These are phyloP conservation scores for Neurospora sp. DNA, from an alignment of 495 filamentous ascomycete genomes.

Conservation along the genomic window DNA sequence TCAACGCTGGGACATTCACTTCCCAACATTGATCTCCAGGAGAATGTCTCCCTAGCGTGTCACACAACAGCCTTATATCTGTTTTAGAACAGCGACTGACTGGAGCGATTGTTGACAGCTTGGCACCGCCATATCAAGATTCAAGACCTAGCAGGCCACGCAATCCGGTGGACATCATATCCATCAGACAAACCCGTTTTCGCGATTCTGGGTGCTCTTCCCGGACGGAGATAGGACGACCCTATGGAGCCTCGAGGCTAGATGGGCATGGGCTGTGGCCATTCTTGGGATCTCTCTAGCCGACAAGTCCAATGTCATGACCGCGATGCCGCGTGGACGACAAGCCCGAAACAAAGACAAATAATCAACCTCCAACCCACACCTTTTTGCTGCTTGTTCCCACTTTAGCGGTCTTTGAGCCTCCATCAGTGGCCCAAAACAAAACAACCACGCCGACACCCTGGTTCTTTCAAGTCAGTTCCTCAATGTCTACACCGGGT, in stretches of 20 bases:
- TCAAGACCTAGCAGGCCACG: neutral
- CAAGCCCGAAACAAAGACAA: neutral
- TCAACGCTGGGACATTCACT: neutral
- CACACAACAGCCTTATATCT: neutral
- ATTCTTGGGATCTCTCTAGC: neutral
- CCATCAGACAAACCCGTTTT: neutral
- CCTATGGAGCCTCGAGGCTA: neutral
- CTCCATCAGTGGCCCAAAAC: neutral
- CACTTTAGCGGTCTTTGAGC: neutral
- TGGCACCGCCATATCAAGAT: neutral
- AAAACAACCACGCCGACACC: neutral
- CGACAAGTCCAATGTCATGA: neutral
- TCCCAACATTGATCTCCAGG: neutral
- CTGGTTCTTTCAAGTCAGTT: neutral
- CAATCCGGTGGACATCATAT: neutral
- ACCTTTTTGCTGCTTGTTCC: neutral
- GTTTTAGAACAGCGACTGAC: neutral
- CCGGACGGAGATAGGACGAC: neutral
- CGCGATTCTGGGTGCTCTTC: neutral
- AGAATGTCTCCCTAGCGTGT: neutral
- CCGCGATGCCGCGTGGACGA: neutral
- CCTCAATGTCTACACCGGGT: neutral
- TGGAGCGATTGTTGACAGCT: neutral
- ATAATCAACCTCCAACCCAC: neutral
- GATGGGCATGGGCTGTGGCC: neutral